These are phyloP conservation scores for Oryza nivara DNA, from an alignment of 176 grass and related monocot species.

Conservation along the genomic window DNA sequence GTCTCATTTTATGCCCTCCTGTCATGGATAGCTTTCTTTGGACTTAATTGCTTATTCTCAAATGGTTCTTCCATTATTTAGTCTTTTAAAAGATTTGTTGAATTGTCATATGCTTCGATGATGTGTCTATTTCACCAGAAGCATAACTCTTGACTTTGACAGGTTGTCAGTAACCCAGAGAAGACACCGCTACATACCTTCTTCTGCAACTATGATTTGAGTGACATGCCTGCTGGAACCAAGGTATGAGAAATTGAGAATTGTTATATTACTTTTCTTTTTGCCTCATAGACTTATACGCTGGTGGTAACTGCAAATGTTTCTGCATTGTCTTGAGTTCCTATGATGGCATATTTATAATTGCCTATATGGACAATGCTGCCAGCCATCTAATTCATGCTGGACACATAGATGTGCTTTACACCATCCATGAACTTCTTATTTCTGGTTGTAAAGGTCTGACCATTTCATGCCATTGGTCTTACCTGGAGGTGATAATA, in stretches of 20 bases:
- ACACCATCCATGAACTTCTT: conserved; percentile 23
- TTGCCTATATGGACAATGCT: not conserved
- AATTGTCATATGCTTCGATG: conserved; percentile 30
- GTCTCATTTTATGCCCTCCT: conserved; percentile 14
- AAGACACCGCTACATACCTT: conserved; percentile 97
- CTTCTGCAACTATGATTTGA: conserved; percentile 97
- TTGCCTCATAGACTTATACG: conserved; percentile 16
- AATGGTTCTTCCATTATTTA: conserved; percentile 20
- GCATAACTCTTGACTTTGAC: conserved; percentile 40
- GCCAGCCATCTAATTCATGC: not conserved
- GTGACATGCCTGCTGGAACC: conserved; percentile 96
- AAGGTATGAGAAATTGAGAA: conserved; percentile 65
- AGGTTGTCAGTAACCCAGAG: conserved; percentile 98
- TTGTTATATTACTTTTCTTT: conserved; percentile 10
- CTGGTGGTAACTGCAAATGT: not conserved
- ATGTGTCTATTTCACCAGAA: conserved; percentile 34
- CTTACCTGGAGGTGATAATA: conserved; percentile 23
- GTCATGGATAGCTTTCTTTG: conserved; percentile 6
- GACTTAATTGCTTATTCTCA: not conserved
- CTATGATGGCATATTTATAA: conserved; percentile 8
- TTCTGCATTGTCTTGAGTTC: not conserved
- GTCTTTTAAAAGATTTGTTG: conserved; percentile 16
- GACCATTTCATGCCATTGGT: conserved; percentile 16
- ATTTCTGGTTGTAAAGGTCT: conserved; percentile 13
- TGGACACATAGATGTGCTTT: conserved; percentile 25